Base-by-base conservation (phyloP, 805 yeast species). In the Komagataella ulmi region DNA sequence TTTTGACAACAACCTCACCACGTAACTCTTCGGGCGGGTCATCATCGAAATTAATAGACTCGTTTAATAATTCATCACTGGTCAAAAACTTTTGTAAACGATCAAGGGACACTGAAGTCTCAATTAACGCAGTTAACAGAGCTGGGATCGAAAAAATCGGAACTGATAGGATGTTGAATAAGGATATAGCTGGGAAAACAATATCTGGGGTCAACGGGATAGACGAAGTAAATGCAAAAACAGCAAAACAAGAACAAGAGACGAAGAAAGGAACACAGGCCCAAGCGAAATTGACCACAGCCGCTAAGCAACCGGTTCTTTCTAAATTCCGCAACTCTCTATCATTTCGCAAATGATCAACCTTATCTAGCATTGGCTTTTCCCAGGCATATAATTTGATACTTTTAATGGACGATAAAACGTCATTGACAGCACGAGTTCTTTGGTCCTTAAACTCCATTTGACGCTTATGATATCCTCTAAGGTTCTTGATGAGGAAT, bases 321-420 rank as follows among this genome's bases (percentile, higher is more conserved):
- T 69, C 69, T 56, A 76, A 63, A 55, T 77, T 80, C 44, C 62
- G 66, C 56, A 83, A 64, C 60, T 83, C 88, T 54, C 75, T 65
- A 51, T 75, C 73, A 57, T 83, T 80, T 68, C 89, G 74, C 24
- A 78, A 71, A 52, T 72, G 74, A 8, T 68, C 58, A 10, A 83
- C 63, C 54, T 74, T 76, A 18, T 69, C 66, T 44, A 79, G 58
- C 80, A 82, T 79, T 23, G 88, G 83, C 40, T 67, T 65, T 60
- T 83, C 90, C 85, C 87, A 83, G 0, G 85, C 79, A 58, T 81
- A 83, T 24, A 83, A 65, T 58, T 83, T 83, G 56, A 83, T 77
- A 51, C 81, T 74, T 58, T 82, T 83, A 49, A 83, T 79, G 30
- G 81, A 73, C 44, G 72, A 70, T 49, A 83, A 61, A 10, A 83